Base-by-base conservation (phyloP, 1,284 basidiomycete genomes). In the Pulveroboletus sp. region DNA sequence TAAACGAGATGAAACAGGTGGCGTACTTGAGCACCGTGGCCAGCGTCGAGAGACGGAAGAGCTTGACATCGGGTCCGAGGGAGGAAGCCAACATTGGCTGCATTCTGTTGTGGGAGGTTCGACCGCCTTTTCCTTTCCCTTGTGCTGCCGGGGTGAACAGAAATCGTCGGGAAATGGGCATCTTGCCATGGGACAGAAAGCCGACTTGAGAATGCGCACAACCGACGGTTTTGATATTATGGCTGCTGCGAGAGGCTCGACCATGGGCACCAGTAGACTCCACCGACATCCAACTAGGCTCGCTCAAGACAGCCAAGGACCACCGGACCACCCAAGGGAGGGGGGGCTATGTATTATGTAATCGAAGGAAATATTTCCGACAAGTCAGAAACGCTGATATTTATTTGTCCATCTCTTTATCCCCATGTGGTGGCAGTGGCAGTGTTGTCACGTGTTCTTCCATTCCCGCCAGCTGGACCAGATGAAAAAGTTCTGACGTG, bases 101-200 rank as follows among this genome's bases (percentile, higher is more conserved):
- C 70, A 68, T 50, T 69, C 68, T 53, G 65, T 56, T 32, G 65
- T 71, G 58, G 59, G 73, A 51, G 57, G 56, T 37, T 71, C 64
- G 44, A 63, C 59, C 19, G 74, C 76, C 61, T 73, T 78, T 62
- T 75, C 78, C 70, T 87, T 85, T 47, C 82, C 80, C 60, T 77
- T 81, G 51, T 65, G 69, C 56, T 72, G 73, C 55, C 79, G 74
- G 12, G 82, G 76, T 49, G 76, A 78, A 62, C 84, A 83, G 70
- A 83, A 83, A 62, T 82, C 77, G 17, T 73, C 58, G 10, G 73
- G 71, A 48, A 76, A 60, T 15, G 68, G 59, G 26, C 67, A 65
- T 50, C 65, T 66, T 46, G 64, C 58, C 57, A 73, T 72, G 41
- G 58, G 43, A 35, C 46, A 42, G 32, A 71, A 52, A 54, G 58